These are phyloP conservation scores for Termitomyces sp. DNA, from an alignment of 768 basidiomycete genomes.

Conservation along the genomic window DNA sequence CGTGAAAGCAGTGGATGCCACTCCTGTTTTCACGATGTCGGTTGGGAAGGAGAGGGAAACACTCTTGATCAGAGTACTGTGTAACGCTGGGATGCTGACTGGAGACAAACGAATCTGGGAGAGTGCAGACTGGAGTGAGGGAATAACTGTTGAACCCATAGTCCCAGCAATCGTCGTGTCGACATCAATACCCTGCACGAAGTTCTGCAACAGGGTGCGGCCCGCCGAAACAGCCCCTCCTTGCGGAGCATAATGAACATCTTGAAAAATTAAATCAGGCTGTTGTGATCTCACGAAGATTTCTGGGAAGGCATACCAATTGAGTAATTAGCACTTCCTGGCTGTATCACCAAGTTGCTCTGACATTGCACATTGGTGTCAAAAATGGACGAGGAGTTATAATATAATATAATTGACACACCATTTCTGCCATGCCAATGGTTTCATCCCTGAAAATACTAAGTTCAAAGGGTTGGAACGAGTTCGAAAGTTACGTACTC, in stretches of 20 bases:
- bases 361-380: conserved; percentile 19
- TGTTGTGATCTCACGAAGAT: not conserved
- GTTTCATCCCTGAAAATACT: conserved; percentile 37
- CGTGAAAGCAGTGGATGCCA: conserved; percentile 56
- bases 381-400: not conserved
- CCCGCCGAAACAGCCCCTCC: conserved; percentile 55
- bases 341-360: conserved; percentile 56
- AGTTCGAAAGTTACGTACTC: conserved; percentile 33
- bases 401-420: conserved; percentile 21
- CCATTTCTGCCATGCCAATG: conserved; percentile 61
- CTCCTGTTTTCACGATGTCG: conserved; percentile 58
- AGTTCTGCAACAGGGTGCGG: conserved; percentile 58
- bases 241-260: conserved; percentile 62
- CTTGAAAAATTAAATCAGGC: conserved; percentile 24
- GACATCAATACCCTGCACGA: conserved; percentile 60
- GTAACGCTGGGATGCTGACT: conserved; percentile 62
- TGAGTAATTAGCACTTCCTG: conserved; percentile 55
- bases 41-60: conserved; percentile 59
- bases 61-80: conserved; percentile 57
- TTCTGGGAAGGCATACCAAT: conserved; percentile 41
- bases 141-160: conserved; percentile 53
- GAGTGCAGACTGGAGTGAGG: conserved; percentile 59
- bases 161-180: conserved; percentile 56
- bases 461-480: not conserved
- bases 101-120: conserved; percentile 59